These are phyloP conservation scores for Opeltia flavorubescens DNA, from an alignment of 495 filamentous ascomycete species.

Conservation along the genomic window DNA sequence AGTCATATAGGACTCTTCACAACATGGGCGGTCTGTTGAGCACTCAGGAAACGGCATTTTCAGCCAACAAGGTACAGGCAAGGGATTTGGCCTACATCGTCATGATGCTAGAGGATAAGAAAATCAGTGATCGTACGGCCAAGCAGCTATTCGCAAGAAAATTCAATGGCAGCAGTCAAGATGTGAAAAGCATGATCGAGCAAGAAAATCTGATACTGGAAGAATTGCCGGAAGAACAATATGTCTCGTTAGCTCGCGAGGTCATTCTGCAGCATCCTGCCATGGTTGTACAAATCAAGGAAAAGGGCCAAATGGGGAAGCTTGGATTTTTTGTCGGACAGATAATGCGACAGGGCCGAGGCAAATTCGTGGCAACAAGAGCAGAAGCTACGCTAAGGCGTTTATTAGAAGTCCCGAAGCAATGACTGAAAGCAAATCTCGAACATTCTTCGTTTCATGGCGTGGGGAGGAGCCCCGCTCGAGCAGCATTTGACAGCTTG, in stretches of 20 bases:
- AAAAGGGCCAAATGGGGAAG: slow-evolving; percentile 56
- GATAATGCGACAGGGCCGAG: slow-evolving; percentile 68
- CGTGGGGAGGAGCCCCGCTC: not conserved
- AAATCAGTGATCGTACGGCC: slow-evolving; percentile 63
- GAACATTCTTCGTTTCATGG: not conserved
- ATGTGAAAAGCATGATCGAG: slow-evolving; percentile 46
- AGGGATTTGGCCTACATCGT: slow-evolving; percentile 53
- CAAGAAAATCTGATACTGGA: slow-evolving; percentile 50
- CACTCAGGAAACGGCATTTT: slow-evolving; percentile 37
- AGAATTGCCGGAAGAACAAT: slow-evolving; percentile 37
- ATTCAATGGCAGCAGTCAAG: slow-evolving; percentile 38
- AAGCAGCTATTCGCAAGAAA: slow-evolving; percentile 56
- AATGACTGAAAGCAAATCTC: not conserved
- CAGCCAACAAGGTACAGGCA: slow-evolving; percentile 40
- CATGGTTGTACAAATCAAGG: slow-evolving; percentile 53
- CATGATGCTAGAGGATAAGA: slow-evolving; percentile 41
- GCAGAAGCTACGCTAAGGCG: slow-evolving; percentile 53
- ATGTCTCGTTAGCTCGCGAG: slow-evolving; percentile 28
- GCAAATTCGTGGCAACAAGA: slow-evolving; percentile 59
- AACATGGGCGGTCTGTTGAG: slow-evolving; percentile 68
- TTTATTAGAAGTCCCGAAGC: slow-evolving; percentile 23
- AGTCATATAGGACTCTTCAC: slow-evolving; percentile 66
- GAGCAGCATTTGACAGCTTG: not conserved
- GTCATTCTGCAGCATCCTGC: slow-evolving; percentile 35
- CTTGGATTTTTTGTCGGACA: slow-evolving; percentile 78